Base-by-base conservation (phyloP, 371 early-diverging fungal species). In the Circinella minor region DNA sequence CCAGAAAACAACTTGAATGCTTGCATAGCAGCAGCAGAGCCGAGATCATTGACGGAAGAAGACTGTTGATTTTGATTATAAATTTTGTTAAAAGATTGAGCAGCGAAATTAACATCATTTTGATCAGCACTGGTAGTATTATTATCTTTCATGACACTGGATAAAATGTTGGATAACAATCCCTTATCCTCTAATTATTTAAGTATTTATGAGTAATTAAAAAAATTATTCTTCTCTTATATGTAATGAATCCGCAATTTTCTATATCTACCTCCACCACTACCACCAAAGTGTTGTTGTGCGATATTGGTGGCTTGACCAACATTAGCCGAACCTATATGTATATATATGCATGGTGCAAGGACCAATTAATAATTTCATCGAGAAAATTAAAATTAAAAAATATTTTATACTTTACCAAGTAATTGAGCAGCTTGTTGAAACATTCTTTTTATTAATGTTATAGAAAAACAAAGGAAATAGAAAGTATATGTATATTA, bases 1-100 rank as follows among this genome's bases (percentile, higher is more conserved):
- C 79, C 74, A 63, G 77, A 68, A 70, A 82, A 82, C 78, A 79
- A 77, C 69, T 82, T 80, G 72, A 84, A 81, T 48, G 85, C 85
- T 66, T 84, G 81, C 73, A 84, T 66, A 51, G 85, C 85, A 49
- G 85, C 82, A 20, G 85, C 85, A 15, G 78, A 75, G 20, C 85
- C 85, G 49, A 84, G 55, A 64, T 82, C 85, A 55, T 78, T 76
- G 15, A 81, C 76, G 8, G 80, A 76, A 18, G 65, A 68, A 36
- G 74, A 74, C 20, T 65, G 59, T 9, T 55, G n/a, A 64, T 68
- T 65, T 65, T 82, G 74, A 49, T 71, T 75, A 68, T 84, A 84
- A 47, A 84, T 71, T 61, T 73, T 72, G 37, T 80, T 74, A 46
- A 80, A 78, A 5, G 74, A 81, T 18, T 67, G 57, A 17, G 74